Evolutionary conservation across 441 rosid species (phyloP).

Genomic region (Capsella rubella): DNA sequence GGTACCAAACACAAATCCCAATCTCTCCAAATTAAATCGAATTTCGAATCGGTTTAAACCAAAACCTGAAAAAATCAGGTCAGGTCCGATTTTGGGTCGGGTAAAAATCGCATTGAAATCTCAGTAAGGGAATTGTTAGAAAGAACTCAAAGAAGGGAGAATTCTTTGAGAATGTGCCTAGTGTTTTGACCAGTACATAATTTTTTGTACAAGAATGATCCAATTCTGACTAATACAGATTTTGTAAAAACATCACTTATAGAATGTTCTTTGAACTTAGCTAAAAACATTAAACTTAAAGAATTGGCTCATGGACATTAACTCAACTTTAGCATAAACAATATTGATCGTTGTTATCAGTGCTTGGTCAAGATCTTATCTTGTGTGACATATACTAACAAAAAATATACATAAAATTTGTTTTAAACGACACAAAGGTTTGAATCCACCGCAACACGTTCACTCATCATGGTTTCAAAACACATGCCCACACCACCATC

Average conservation of each 20-base stretch:
- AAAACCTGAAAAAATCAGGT: too few species aligned
- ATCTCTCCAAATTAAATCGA: too few species aligned
- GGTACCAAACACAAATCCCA: too few species aligned
- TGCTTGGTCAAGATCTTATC: neutral
- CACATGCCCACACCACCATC: slow-evolving; percentile 31
- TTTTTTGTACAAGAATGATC: neutral
- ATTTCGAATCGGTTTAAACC: too few species aligned
- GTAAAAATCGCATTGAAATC: too few species aligned
- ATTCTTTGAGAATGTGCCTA: neutral
- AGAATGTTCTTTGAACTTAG: neutral
- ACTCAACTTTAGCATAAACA: neutral
- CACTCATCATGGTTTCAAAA: slow-evolving; percentile 16
- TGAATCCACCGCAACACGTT: slow-evolving; percentile 24
- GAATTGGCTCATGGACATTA: neutral
- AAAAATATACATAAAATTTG: too few species aligned
- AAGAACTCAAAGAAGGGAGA: neutral
- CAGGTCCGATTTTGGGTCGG: too few species aligned
- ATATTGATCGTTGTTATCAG: neutral
- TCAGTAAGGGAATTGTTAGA: neutral
- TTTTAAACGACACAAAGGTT: slow-evolving; percentile 6
- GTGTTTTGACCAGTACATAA: neutral
- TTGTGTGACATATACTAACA: too few species aligned
- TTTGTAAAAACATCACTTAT: neutral
- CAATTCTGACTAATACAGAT: neutral
- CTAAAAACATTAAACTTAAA: neutral